These are phyloP conservation scores for Loxodes magnus DNA, from an alignment of 73 alveolate species.

Conservation along the genomic window DNA sequence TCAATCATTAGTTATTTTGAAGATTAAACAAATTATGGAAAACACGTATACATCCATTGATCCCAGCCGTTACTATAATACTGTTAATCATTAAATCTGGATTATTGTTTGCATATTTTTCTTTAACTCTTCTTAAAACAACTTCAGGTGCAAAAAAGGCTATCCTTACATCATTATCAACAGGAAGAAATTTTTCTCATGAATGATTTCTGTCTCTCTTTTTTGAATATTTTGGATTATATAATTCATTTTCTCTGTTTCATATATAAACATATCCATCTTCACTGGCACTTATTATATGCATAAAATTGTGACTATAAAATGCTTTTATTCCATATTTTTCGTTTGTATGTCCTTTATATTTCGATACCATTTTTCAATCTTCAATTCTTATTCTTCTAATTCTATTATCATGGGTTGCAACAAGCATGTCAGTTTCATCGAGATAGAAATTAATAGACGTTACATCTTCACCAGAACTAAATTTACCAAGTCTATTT, in stretches of 20 bases:
- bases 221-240: neutral
- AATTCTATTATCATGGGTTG: slow-evolving; percentile 73
- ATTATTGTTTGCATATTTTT: no score
- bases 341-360: slow-evolving; percentile 68
- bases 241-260: slow-evolving; percentile 12
- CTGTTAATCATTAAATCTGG: no score
- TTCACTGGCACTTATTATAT: slow-evolving; percentile 73
- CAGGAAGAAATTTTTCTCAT: neutral
- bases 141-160: slow-evolving; percentile 7
- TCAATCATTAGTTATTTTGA: no score
- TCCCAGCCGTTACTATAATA: no score
- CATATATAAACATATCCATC: slow-evolving; percentile 72
- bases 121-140: neutral
- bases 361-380: slow-evolving; percentile 44
- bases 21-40: no score
- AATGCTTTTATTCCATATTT: slow-evolving; percentile 47
- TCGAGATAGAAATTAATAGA: slow-evolving; percentile 57
- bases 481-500: slow-evolving; percentile 62
- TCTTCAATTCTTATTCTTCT: slow-evolving; percentile 52
- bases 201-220: slow-evolving; percentile 4
- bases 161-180: neutral
- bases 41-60: no score
- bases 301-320: slow-evolving; percentile 36
- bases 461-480: slow-evolving; percentile 76
- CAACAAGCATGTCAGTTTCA: slow-evolving; percentile 41